A percentile compares a stretch with the other conserved stretches of the same genome.
phyloP scores from a whole-genome alignment of 768 basidiomycete genomes.

The Suillus paluster region DNA sequence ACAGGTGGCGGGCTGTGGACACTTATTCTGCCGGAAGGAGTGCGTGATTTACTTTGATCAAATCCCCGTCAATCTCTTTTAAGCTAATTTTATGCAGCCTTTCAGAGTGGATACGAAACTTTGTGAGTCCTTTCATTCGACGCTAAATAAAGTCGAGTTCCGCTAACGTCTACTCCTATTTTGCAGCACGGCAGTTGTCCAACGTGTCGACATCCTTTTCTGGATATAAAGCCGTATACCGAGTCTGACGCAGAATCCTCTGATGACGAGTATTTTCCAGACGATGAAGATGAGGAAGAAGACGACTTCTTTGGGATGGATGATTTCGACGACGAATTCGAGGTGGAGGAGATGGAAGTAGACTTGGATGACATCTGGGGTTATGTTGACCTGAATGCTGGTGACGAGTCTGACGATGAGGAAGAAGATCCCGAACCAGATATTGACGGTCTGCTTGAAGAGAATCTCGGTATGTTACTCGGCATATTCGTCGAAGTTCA shows the following conservation, averaged over 20 bases:
- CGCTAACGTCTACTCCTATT: slow-evolving; percentile 12
- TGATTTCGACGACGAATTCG: slow-evolving; percentile 41
- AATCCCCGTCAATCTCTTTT: background rate
- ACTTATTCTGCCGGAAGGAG: slow-evolving; percentile 73
- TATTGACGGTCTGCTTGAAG: slow-evolving; percentile 19
- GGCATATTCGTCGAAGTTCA: background rate
- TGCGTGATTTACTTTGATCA: slow-evolving; percentile 35
- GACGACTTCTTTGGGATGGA: slow-evolving; percentile 46
- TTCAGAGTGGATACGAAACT: slow-evolving; percentile 65
- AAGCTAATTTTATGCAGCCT: slow-evolving; percentile 43
- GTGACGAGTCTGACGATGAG: slow-evolving; percentile 45
- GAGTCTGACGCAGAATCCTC: slow-evolving; percentile 68
- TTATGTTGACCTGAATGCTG: slow-evolving; percentile 14
- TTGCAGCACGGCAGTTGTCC: slow-evolving; percentile 73
- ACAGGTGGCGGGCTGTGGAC: slow-evolving; percentile 61
- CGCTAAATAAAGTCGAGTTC: background rate
- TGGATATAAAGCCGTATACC: slow-evolving; percentile 52
- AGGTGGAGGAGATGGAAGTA: slow-evolving; percentile 46
- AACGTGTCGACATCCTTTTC: slow-evolving; percentile 63
- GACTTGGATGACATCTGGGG: slow-evolving; percentile 25
- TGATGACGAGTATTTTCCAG: slow-evolving; percentile 70
- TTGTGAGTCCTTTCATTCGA: slow-evolving; percentile 40
- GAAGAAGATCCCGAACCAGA: slow-evolving; percentile 31
- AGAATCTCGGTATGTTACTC: slow-evolving; percentile 12
- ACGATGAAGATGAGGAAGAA: slow-evolving; percentile 49